These are phyloP conservation scores for Termitomyces sp. DNA, from an alignment of 768 basidiomycete genomes.

Conservation along the genomic window DNA sequence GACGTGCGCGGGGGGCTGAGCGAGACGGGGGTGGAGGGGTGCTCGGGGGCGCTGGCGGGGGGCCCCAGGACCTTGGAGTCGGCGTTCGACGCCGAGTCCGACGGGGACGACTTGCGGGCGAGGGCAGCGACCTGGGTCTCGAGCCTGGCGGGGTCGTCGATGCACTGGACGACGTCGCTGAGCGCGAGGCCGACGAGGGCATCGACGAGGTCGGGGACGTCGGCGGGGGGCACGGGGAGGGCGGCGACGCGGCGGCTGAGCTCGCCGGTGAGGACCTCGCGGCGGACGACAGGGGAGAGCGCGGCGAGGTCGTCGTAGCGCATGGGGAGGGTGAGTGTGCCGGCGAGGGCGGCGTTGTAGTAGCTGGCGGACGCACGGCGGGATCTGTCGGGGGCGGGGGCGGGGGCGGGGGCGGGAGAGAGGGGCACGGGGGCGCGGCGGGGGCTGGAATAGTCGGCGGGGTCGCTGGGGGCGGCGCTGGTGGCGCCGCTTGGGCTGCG, in stretches of 20 bases:
- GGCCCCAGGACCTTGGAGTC: slow-evolving; percentile 63
- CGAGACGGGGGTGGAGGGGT: slow-evolving; percentile 82
- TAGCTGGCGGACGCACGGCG: slow-evolving; percentile 84
- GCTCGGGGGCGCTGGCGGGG: slow-evolving; percentile 86
- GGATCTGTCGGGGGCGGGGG: slow-evolving; percentile 48
- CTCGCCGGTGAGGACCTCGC: slow-evolving; percentile 81
- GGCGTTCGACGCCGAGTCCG: slow-evolving; percentile 51
- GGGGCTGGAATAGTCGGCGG: slow-evolving; percentile 75
- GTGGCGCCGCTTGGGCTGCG: slow-evolving; percentile 79
- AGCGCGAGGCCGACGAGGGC: slow-evolving; percentile 63
- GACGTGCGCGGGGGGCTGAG: slow-evolving; percentile 77
- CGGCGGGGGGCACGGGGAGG: slow-evolving; percentile 47
- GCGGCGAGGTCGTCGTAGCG: slow-evolving; percentile 81
- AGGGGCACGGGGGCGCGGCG: slow-evolving; percentile 27
- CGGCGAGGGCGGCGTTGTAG: slow-evolving; percentile 78
- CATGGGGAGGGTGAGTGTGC: slow-evolving; percentile 77
- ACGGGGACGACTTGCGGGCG: slow-evolving; percentile 25
- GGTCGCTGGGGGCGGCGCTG: slow-evolving; percentile 78
- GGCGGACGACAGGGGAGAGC: slow-evolving; percentile 82
- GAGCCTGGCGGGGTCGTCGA: slow-evolving; percentile 65
- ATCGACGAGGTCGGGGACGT: slow-evolving; percentile 66
- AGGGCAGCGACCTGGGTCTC: slow-evolving; percentile 52
- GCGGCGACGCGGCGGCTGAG: slow-evolving; percentile 67
- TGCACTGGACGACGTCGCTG: slow-evolving; percentile 69
- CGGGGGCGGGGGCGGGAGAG: slow-evolving; percentile 25